These are phyloP conservation scores for Penicillium canescens DNA, from an alignment of 495 filamentous ascomycete species.

Conservation along the genomic window DNA sequence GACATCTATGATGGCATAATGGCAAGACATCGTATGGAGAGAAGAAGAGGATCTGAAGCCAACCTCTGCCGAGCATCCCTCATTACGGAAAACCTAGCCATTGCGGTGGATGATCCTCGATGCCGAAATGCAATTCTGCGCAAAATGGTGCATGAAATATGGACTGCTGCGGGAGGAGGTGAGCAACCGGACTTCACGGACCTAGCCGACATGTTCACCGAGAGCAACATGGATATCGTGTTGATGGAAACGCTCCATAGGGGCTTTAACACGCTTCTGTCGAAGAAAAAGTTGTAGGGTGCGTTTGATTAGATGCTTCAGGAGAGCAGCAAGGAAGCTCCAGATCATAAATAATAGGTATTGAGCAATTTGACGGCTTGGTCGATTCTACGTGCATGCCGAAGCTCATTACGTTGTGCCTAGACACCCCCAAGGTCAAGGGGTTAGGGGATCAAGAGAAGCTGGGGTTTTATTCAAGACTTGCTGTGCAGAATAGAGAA, in stretches of 20 bases:
- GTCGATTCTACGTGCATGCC: too few relatives aligned
- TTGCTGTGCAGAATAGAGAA: too few relatives aligned
- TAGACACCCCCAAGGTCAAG: too few relatives aligned
- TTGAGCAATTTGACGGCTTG: too few relatives aligned
- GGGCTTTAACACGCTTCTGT: too few relatives aligned
- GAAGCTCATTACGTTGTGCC: too few relatives aligned
- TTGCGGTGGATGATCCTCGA: slow-evolving; percentile 7
- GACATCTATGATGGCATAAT: slow-evolving; percentile 10
- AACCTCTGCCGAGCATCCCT: slow-evolving; percentile 5
- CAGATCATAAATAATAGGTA: too few relatives aligned
- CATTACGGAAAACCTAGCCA: slow-evolving; percentile 6
- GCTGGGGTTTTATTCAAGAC: too few relatives aligned
- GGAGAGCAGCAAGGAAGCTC: too few relatives aligned
- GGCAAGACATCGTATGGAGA: slow-evolving; percentile 2
- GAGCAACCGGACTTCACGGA: slow-evolving; percentile 1
- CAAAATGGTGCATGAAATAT: slow-evolving; percentile 4
- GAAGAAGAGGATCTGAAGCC: not conserved
- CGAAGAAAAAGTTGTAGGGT: too few relatives aligned
- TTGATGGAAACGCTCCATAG: not conserved
- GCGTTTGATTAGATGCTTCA: too few relatives aligned
- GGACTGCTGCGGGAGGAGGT: not conserved
- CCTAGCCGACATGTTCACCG: not conserved
- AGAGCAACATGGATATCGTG: not conserved
- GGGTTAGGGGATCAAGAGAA: too few relatives aligned
- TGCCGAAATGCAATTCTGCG: slow-evolving; percentile 5